A percentile compares a stretch with the other conserved stretches of the same genome.
phyloP scores from a whole-genome alignment of 2,329 filamentous ascomycete species.

The Colletotrichum sojae region DNA sequence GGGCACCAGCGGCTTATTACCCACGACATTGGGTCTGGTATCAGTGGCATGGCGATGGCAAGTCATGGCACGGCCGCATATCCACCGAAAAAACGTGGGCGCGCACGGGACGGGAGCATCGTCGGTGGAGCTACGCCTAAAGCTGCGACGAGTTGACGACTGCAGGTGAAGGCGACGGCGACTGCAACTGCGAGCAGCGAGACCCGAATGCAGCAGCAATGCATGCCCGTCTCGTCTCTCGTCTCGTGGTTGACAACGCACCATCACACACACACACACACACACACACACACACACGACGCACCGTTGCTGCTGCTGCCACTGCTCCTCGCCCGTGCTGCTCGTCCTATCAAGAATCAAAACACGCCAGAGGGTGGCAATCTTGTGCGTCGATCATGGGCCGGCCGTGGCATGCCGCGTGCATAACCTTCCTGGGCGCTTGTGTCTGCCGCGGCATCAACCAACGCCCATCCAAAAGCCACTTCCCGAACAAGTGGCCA shows the following conservation, averaged over 20 bases:
- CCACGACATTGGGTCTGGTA: slow-evolving; percentile 5
- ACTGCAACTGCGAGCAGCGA: neutral
- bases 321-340: slow-evolving; percentile 26
- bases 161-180: neutral
- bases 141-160: slow-evolving; percentile 12
- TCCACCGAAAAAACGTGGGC: neutral
- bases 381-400: slow-evolving; percentile 37
- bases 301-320: slow-evolving; percentile 10
- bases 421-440: slow-evolving; percentile 14
- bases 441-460: slow-evolving; percentile 12
- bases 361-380: slow-evolving; percentile 10
- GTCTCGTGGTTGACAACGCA: slow-evolving; percentile 38
- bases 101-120: slow-evolving; percentile 25
- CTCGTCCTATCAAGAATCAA: slow-evolving; percentile 28
- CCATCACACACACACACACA: slow-evolving; percentile 19
- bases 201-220: slow-evolving; percentile 17
- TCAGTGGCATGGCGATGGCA: slow-evolving; percentile 5
- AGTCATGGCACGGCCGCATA: slow-evolving; percentile 1
- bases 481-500: too few species aligned
- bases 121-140: slow-evolving; percentile 23
- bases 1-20: slow-evolving; percentile 15
- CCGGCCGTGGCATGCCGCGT: slow-evolving; percentile 35
- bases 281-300: slow-evolving; percentile 15
- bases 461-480: neutral
- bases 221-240: slow-evolving; percentile 26